Evolutionary conservation across 208 protist genomes (phyloP).

Genomic region (Trichomonas gallinae): DNA sequence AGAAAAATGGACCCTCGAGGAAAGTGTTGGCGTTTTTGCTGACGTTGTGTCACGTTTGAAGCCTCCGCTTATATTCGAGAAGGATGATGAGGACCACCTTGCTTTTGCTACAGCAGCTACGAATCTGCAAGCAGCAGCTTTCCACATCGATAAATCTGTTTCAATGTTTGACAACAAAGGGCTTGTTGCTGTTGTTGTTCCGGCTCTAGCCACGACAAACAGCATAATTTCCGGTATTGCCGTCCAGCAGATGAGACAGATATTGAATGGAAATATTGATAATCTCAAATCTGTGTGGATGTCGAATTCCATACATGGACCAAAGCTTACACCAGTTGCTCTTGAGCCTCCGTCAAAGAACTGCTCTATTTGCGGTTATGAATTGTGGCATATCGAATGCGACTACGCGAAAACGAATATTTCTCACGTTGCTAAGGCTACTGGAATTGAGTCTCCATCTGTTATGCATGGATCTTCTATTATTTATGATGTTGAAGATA

Average conservation of each 20-base stretch:
- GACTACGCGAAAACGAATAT: neutral
- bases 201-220: neutral
- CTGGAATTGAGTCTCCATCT: neutral
- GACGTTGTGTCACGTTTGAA: neutral
- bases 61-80: neutral
- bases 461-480: neutral
- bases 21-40: neutral
- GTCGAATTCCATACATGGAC: neutral
- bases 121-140: neutral
- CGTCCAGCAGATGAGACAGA: neutral
- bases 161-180: slow-evolving; percentile 17
- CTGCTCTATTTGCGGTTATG: neutral
- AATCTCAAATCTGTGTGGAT: neutral
- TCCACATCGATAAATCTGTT: neutral
- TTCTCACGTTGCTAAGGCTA: neutral
- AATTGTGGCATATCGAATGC: neutral
- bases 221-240: neutral
- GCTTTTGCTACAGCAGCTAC: neutral
- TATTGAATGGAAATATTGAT: neutral
- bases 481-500: neutral
- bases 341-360: neutral
- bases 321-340: neutral
- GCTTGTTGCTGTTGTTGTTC: neutral
- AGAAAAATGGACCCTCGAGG: neutral
- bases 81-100: neutral